These are phyloP conservation scores for Cucurbita pepo DNA, from an alignment of 306 rosid genomes.

Conservation along the genomic window DNA sequence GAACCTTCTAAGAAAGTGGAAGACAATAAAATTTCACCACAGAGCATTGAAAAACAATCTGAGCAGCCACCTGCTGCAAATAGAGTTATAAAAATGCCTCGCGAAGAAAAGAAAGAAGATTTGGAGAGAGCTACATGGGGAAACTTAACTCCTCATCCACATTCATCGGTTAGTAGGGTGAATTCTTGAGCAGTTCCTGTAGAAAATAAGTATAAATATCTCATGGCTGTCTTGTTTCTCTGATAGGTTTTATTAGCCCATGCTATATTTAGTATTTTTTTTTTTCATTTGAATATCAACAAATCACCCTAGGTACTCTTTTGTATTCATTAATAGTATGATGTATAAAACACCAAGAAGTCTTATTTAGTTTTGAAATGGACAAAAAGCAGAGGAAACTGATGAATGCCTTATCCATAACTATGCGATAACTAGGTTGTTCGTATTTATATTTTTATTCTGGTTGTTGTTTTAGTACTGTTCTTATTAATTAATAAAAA, in stretches of 20 bases:
- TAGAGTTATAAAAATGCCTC: constrained; percentile 11
- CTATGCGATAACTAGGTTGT: background rate
- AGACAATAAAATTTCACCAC: constrained; percentile 16
- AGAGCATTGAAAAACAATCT: constrained; percentile 18
- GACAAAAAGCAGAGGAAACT: background rate
- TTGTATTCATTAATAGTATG: background rate
- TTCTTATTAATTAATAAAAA: background rate
- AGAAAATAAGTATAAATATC: background rate
- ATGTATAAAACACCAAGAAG: background rate
- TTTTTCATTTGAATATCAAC: background rate
- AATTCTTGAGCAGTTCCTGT: background rate
- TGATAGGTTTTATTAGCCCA: background rate
- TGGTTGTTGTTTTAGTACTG: background rate
- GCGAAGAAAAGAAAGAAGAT: constrained; percentile 30
- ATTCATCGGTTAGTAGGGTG: constrained; percentile 32
- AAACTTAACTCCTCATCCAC: constrained; percentile 35
- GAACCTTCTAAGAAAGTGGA: constrained; percentile 25
- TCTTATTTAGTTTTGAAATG: background rate
- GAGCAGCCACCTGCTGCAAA: constrained; percentile 16
- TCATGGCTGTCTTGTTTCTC: background rate
- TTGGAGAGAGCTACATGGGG: constrained; percentile 23
- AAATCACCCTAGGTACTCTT: background rate
- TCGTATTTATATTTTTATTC: background rate
- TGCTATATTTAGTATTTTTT: background rate
- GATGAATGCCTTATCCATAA: background rate